Percentiles rank a stretch among this genome's conserved stretches.
Evolutionary conservation across 179 eudicot genomes (phyloP).

Genomic region (Beta macrorhiza): DNA sequence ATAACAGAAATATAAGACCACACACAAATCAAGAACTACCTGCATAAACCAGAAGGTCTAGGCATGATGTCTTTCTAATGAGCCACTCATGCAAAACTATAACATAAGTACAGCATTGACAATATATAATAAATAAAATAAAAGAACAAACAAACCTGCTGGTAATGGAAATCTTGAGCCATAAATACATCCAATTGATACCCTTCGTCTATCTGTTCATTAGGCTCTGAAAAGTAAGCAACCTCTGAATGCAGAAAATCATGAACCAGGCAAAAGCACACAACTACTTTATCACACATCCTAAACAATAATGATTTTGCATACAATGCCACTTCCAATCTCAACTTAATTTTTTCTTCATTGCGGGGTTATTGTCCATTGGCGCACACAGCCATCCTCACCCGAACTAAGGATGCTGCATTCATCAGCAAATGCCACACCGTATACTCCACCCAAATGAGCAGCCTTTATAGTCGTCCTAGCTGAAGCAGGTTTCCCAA

Average conservation of each 20-base stretch:
- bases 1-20: not conserved
- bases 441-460: constrained; percentile 89
- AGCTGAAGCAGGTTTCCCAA: constrained; percentile 68
- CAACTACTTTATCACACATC: constrained; percentile 14
- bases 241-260: constrained; percentile 16
- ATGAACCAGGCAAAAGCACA: constrained; percentile 13
- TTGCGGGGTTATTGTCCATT: constrained; percentile 61
- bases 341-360: constrained; percentile 3
- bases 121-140: not conserved
- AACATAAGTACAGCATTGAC: not conserved
- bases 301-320: constrained; percentile 12
- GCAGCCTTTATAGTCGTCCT: constrained; percentile 83
- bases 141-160: constrained; percentile 29
- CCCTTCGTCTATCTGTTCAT: constrained; percentile 10
- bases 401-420: constrained; percentile 70
- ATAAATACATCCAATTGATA: constrained; percentile 10
- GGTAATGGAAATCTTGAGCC: constrained; percentile 6
- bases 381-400: constrained; percentile 84
- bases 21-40: not conserved
- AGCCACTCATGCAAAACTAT: not conserved
- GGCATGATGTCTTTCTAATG: not conserved
- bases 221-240: constrained; percentile 11
- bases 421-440: constrained; percentile 72
- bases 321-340: constrained; percentile 9
- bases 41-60: not conserved